Evolutionary conservation across 2,329 filamentous ascomycete genomes (phyloP).

Genomic region (Aspergillus quadricinctus): DNA sequence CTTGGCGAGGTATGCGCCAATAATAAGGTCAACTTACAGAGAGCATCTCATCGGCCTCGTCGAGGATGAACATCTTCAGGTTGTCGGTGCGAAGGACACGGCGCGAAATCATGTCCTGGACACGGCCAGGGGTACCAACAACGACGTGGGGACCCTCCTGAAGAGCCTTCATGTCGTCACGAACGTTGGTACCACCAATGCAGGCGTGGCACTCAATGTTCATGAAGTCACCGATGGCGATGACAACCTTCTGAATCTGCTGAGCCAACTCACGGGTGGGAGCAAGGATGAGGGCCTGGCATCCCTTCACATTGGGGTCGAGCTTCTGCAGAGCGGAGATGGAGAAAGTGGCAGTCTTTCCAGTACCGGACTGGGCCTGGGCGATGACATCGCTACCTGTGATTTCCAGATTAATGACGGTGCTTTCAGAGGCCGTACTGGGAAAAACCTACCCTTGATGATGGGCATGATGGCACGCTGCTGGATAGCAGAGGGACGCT

Average conservation of each 20-base stretch:
- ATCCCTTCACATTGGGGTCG: slow-evolving; percentile 88
- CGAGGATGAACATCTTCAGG: slow-evolving; percentile 99
- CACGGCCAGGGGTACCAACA: slow-evolving; percentile 95
- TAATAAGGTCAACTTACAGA: slow-evolving; percentile 23
- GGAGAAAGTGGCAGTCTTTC: slow-evolving; percentile 99
- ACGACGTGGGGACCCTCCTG: slow-evolving; percentile 95
- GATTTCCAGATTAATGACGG: slow-evolving; percentile 11
- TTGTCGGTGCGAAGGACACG: slow-evolving; percentile 92
- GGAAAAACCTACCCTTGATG: slow-evolving; percentile 79
- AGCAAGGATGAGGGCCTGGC: slow-evolving; percentile 96
- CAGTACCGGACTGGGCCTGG: slow-evolving; percentile 98
- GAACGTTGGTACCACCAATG: slow-evolving; percentile 96
- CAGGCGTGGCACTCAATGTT: slow-evolving; percentile 98
- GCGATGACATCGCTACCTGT: slow-evolving; percentile 97
- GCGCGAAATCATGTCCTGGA: slow-evolving; percentile 99
- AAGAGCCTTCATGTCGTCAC: slow-evolving; percentile 98
- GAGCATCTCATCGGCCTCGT: slow-evolving; percentile 99
- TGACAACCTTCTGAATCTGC: slow-evolving; percentile 99
- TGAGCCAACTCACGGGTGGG: slow-evolving; percentile 97
- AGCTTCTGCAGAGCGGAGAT: slow-evolving; percentile 99
- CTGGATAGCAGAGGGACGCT: slow-evolving; percentile 99
- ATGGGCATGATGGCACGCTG: slow-evolving; percentile 99
- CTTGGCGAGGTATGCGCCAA: not conserved
- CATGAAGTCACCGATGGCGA: slow-evolving; percentile 99
- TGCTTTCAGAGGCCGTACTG: not conserved